Conservation (phyloP, 768 basidiomycete genomes). For the Psilocybe azurescens region DNA sequence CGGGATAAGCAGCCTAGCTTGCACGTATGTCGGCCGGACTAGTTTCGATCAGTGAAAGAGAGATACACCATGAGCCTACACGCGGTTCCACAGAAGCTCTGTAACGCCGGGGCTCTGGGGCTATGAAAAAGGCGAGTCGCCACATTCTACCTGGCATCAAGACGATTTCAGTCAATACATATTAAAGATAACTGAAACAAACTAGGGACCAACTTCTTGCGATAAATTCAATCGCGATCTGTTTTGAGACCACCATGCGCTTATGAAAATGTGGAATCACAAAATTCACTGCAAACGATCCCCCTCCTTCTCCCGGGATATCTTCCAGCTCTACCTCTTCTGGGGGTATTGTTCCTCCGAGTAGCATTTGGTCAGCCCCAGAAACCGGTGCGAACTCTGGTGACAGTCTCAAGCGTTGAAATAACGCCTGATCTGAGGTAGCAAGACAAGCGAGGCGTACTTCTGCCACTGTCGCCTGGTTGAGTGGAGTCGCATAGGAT, state of each 20-base stretch:
- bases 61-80: slow-evolving; percentile 52
- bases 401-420: too few relatives aligned
- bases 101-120: slow-evolving; percentile 17
- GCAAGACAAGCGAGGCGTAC: too few relatives aligned
- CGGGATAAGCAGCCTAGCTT: slow-evolving; percentile 49
- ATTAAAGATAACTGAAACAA: neutral
- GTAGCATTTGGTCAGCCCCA: too few relatives aligned
- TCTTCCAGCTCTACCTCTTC: too few relatives aligned
- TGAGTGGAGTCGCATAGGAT: too few relatives aligned
- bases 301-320: too few relatives aligned
- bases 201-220: slow-evolving; percentile 47
- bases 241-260: slow-evolving; percentile 67
- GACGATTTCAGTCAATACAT: neutral
- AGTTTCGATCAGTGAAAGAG: slow-evolving; percentile 55
- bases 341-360: too few relatives aligned
- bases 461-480: too few relatives aligned
- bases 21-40: slow-evolving; percentile 64
- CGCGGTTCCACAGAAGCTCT: slow-evolving; percentile 17
- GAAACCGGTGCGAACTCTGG: too few relatives aligned
- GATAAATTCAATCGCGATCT: slow-evolving; percentile 67
- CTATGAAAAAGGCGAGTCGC: slow-evolving; percentile 51
- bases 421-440: too few relatives aligned
- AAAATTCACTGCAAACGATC: slow-evolving; percentile 51
- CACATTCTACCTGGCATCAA: slow-evolving; percentile 56
- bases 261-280: slow-evolving; percentile 66